phyloP scores from a whole-genome alignment of 192 early-diverging fungal species.

The Rhizoclosmatium sp. region DNA sequence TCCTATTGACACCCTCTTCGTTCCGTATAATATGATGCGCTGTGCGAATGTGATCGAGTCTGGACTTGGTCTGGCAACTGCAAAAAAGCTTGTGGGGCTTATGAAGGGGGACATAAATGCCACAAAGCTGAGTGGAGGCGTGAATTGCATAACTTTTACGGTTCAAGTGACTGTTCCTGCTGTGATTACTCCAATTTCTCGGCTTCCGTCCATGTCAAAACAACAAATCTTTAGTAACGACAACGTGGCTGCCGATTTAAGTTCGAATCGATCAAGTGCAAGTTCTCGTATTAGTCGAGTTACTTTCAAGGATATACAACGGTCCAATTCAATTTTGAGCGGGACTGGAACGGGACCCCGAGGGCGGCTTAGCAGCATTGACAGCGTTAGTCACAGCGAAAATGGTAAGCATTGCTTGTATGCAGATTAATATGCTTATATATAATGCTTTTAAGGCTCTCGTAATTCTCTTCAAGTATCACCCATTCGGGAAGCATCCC shows the following conservation, averaged over 20 bases:
- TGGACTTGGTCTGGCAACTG: background rate
- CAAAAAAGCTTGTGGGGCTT: conserved; percentile 23
- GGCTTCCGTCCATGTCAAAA: too few species aligned
- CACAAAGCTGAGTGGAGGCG: background rate
- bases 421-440: too few species aligned
- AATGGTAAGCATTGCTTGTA: too few species aligned
- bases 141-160: background rate
- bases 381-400: too few species aligned
- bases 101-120: conserved; percentile 1
- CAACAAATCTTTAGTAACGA: background rate
- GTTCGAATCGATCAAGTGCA: background rate
- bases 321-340: too few species aligned
- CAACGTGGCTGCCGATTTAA: background rate
- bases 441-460: too few species aligned
- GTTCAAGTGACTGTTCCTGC: background rate
- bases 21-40: background rate
- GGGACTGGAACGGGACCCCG: too few species aligned
- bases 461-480: too few species aligned
- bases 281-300: background rate
- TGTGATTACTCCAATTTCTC: background rate
- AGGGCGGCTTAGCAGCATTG: too few species aligned
- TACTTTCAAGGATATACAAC: too few species aligned
- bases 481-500: too few species aligned
- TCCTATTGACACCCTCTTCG: background rate
- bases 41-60: background rate